phyloP scores from a whole-genome alignment of 106 monocot species.

The Acanthochlamys bracteata region DNA sequence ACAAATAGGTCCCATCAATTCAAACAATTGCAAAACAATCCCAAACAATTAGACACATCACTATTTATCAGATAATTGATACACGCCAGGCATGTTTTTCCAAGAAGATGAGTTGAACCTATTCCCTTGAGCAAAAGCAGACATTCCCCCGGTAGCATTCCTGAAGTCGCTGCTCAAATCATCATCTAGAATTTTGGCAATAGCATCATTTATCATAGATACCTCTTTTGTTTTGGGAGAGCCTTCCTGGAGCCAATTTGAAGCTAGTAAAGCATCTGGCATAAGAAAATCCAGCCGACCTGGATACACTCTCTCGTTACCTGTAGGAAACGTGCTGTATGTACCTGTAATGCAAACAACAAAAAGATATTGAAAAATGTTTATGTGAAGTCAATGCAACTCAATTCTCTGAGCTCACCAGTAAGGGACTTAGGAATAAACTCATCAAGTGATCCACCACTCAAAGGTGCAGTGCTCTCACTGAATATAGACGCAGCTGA shows the following conservation, averaged over 20 bases:
- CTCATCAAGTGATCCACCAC: constrained; percentile 25
- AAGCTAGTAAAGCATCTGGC: constrained; percentile 25
- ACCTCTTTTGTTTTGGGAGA: constrained; percentile 3
- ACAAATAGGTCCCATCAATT: neutral
- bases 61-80: constrained; percentile 17
- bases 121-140: neutral
- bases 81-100: constrained; percentile 29
- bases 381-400: neutral
- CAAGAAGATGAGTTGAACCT: constrained; percentile 16
- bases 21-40: constrained; percentile 1
- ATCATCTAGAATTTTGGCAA: constrained; percentile 9
- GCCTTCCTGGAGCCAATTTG: constrained; percentile 1
- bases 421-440: constrained; percentile 4
- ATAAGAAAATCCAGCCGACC: constrained; percentile 10
- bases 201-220: constrained; percentile 8
- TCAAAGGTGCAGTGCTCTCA: constrained; percentile 24
- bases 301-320: constrained; percentile 4
- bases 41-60: constrained; percentile 3
- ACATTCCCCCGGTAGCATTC: neutral
- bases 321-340: neutral
- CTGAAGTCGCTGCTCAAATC: neutral
- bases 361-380: too few species aligned
- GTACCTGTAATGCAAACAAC: constrained; percentile 6
- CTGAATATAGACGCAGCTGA: constrained; percentile 34
- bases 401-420: constrained; percentile 15